Evolutionary conservation across 306 rosid genomes (phyloP), one percentile per base, ranked within the genome.

Genomic region (Mucuna pruriens): DNA sequence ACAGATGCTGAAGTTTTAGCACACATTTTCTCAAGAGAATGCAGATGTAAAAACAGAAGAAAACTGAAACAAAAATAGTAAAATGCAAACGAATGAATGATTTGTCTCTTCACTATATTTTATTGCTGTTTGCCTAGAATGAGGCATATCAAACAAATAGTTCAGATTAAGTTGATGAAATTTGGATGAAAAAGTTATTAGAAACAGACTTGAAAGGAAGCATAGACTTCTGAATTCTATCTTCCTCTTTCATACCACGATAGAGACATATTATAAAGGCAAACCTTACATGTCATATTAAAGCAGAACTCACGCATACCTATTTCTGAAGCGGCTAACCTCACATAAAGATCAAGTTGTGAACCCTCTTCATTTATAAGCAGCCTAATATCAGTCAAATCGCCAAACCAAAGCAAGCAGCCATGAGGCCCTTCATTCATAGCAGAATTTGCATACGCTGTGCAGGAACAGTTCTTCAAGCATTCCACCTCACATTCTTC

Each of bases 401-500:
- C 83, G 1, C 87, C 89, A 40, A 75, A 83, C 89, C 89, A 86
- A 39, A 44, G 16, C 38, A 86, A 52, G 48, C 89, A 86, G 2
- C 82, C 85, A 69, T 78, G 79, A 4, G 80, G 85, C 9, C 39
- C 76, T 39, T 22, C 78, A 23, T 61, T 54, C 48, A 83, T 26
- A 23, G 39, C 78, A 33, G 82, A 29, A 12, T 70, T 74, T 44
- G 89, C 80, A 39, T 75, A 83, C 1, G 89, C 86, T 0, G 68
- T 76, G 76, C 89, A 86, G n/a, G 85, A 83, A 39, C 87, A 86
- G 26, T 86, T 71, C 80, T 83, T 75, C 78, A 83, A 76, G 77
- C 89, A 86, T 63, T 44, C 48, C 23, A 45, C 80, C 64, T 64
- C 20, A 10, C 89, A 86, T n/a, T 86, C 83, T 2, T 83, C 78